Base-by-base conservation (phyloP, 495 filamentous ascomycete species). In the Penicillium cinerascens region DNA sequence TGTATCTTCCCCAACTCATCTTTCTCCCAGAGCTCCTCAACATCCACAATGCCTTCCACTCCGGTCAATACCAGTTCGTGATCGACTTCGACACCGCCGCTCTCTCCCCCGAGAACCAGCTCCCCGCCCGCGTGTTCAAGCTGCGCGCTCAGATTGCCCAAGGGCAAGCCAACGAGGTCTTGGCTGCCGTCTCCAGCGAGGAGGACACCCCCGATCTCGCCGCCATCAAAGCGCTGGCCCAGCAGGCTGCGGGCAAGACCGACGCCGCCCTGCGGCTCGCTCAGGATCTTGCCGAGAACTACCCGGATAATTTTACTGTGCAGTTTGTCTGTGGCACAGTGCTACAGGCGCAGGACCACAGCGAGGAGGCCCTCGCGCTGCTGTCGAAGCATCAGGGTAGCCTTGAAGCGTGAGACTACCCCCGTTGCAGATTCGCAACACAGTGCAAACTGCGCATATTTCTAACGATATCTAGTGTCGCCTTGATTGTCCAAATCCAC, bases 41-140 rank as follows among this genome's bases (percentile, higher is more conserved):
- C 78, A 85, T 97, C 67, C 89, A 93, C 82, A 95, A 87, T 74
- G 82, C 88, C 77, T 97, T 96, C 82, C 87, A 93, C 79, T 88
- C 91, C 67, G 89, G 88, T 65, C 89, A 92, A 74, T 96, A 89
- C 81, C 76, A 86, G 47, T 74, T 82, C 49, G 91, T 93, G 56
- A 68, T 92, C 71, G 85, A 91, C 73, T 91, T 87, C 72, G 84
- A 90, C 70, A 84, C 82, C 22, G 79, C 86, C 5, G 72, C 84
- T 40, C 83, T 97, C 52, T 90, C 88, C 47, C 25, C 85, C 51
- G 81, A 86, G 61, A 96, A 97, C 72, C 70, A 75, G 33, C 75
- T 90, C 4, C 82, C 90, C 20, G 88, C 90, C n/a, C 85, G 85
- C 37, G 77, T 96, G 13, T 81, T 96, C 51, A 75, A 85, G 66